Percentiles rank a stretch among this genome's conserved stretches.
Evolutionary conservation across 2,329 filamentous ascomycete species (phyloP).

Genomic region (Ophiostoma montium): DNA sequence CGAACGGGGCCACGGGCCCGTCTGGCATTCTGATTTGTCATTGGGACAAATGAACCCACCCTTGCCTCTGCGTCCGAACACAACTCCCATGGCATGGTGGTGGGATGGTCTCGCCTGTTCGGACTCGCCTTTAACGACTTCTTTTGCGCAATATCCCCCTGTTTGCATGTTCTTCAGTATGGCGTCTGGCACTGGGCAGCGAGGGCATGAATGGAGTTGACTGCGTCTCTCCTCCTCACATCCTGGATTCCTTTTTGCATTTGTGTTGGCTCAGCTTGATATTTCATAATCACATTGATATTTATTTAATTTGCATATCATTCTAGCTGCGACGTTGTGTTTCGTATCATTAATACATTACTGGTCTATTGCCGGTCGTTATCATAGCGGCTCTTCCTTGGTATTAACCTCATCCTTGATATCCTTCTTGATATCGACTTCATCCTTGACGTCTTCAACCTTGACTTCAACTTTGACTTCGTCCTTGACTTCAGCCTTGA

Average conservation of each 20-base stretch:
- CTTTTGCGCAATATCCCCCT: not conserved
- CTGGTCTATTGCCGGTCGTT: not conserved
- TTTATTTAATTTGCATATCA: not conserved
- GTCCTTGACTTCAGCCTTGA: no score
- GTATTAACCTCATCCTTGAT: not conserved
- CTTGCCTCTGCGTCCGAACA: not conserved
- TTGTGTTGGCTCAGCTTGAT: not conserved
- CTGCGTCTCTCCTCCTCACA: not conserved
- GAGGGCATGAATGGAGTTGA: slow-evolving; percentile 2
- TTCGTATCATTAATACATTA: not conserved
- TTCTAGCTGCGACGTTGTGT: no score
- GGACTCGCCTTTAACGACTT: not conserved
- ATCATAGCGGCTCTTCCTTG: not conserved
- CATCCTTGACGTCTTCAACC: no score
- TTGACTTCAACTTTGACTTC: slow-evolving; percentile 2
- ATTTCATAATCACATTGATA: no score
- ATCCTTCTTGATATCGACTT: not conserved
- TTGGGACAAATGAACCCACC: not conserved
- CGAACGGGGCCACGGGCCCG: not conserved
- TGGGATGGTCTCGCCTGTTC: no score
- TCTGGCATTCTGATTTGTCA: not conserved
- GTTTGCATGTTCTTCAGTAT: not conserved
- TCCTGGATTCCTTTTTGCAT: not conserved
- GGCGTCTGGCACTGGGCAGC: slow-evolving; percentile 7
- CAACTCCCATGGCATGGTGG: no score